Base-by-base conservation (phyloP, 2,329 filamentous ascomycete species). In the Tolypocladium inflatum region DNA sequence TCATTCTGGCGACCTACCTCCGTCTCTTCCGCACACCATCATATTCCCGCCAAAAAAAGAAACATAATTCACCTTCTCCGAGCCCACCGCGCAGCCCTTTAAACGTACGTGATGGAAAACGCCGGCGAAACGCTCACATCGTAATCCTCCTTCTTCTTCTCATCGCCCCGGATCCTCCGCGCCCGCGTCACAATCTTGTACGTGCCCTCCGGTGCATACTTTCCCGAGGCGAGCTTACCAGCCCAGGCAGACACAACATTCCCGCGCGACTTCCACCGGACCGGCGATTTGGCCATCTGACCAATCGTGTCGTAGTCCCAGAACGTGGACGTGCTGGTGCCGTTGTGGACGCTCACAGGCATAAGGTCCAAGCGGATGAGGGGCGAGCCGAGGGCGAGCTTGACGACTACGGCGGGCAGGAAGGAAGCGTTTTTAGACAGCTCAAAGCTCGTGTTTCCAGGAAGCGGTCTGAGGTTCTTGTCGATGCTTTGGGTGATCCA, bases 401-500 rank as follows among this genome's bases (percentile, higher is more conserved):
- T 43, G 54, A 71, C 65, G 41, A 37, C 73, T 73, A 8, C 60
- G 5, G 64, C 59, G 52, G 74, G 72, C 19, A 76, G 1, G 5
- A 33, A 33, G 30, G 30, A 2, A 33, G 30, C 6, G 6, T 67
- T 10, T 63, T 45, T 38, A 15, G 59, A 55, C 2, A 60, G 39
- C 7, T 4, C 48, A 39, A 60, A 58, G 41, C 8, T 43, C 26
- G 62, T 58, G 64, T 70, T 68, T 59, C 64, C 56, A 9, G 30
- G 7, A 33, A 33, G 30, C 8, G 64, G 52, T 17, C 68, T 61
- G 21, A 56, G 61, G 5, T 53, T 50, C 2, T 42, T 43, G 55
- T 72, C 69, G 4, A 57, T 63, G 13, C 66, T 69, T 50, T 66
- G 58, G 26, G 70, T 62, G 38, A 77, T 66, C 48, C 69, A 70